Evolutionary conservation across 2,329 filamentous ascomycete species (phyloP).

Genomic region (Aspergillus oerlinghausenensis): DNA sequence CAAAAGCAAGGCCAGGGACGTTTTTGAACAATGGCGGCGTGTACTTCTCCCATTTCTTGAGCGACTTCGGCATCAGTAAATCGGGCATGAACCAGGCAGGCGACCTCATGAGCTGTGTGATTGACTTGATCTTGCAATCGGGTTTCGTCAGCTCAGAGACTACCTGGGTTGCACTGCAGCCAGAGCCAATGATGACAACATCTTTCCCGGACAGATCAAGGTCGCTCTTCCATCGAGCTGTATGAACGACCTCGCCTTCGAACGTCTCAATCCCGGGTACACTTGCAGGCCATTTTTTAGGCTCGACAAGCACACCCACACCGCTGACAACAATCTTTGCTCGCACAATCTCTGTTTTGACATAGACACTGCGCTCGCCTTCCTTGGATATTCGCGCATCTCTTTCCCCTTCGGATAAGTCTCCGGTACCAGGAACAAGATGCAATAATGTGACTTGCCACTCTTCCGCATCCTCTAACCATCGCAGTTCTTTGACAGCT

Average conservation of each 20-base stretch:
- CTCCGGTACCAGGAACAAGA: constrained; percentile 50
- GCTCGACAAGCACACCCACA: constrained; percentile 55
- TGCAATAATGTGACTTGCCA: constrained; percentile 54
- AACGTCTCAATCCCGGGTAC: constrained; percentile 33
- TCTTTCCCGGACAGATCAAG: constrained; percentile 21
- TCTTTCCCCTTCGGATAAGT: constrained; percentile 48
- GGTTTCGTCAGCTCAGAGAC: constrained; percentile 21
- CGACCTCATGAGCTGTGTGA: constrained; percentile 22
- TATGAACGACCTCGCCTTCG: constrained; percentile 25
- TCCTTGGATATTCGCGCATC: constrained; percentile 40
- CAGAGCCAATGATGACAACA: constrained; percentile 29
- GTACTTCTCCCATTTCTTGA: background rate
- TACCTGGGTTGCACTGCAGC: constrained; percentile 29
- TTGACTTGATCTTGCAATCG: constrained; percentile 20
- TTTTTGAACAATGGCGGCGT: background rate
- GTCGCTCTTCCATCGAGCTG: constrained; percentile 24
- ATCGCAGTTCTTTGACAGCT: constrained; percentile 49
- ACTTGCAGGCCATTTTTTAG: constrained; percentile 46
- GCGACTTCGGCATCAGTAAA: background rate
- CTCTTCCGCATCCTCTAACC: constrained; percentile 50
- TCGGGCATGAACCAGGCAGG: background rate
- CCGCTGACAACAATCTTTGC: constrained; percentile 53
- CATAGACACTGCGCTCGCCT: constrained; percentile 46
- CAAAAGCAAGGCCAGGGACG: background rate
- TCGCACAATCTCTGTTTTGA: constrained; percentile 48